Evolutionary conservation across 495 filamentous ascomycete genomes (phyloP), one percentile per base, ranked within the genome.

Genomic region (Aspergillus campestris): DNA sequence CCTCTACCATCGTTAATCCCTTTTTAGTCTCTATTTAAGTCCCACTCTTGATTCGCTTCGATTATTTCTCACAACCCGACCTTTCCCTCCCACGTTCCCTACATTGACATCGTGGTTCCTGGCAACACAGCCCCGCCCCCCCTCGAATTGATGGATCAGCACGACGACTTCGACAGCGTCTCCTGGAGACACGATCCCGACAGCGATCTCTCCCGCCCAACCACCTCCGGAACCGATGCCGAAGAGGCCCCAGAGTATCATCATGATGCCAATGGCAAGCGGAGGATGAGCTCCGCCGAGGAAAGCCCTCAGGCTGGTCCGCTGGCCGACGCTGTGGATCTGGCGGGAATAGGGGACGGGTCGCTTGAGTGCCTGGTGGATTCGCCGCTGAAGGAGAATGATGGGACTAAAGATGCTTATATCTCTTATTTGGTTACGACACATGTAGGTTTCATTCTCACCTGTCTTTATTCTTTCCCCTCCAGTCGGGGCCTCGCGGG

Each of bases 321-420:
- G 45, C 61, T 71, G 47, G 77, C 77, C 12, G 79, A 81, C 53
- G 63, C 71, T 40, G 67, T 77, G 32, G 81, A 84, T 53, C 69
- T 81, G 42, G 79, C 77, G 45, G 85, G 84, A 38, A 71, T 87
- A 49, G 86, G 81, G 45, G 82, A 85, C 42, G 90, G 89, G 41
- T 76, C 78, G 24, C 75, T 98, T 35, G 86, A 95, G 55, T 95
- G 88, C 59, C 80, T 62, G 30, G 90, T 98, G 18, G 77, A 79
- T 37, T 73, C 80, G 34, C 89, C 92, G 12, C 73, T 87, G 55
- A 96, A 95, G 60, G 92, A 95, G 66, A 87, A 86, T 53, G 89
- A 96, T 57, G 91, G 94, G n/a, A 94, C 89, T 41, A 96, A 95
- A 65, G 90, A 97, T 68, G 84, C 87, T 40, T 98, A 91, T 70